Evolutionary conservation across 768 basidiomycete genomes (phyloP).

Genomic region (Mycena epipterygia): DNA sequence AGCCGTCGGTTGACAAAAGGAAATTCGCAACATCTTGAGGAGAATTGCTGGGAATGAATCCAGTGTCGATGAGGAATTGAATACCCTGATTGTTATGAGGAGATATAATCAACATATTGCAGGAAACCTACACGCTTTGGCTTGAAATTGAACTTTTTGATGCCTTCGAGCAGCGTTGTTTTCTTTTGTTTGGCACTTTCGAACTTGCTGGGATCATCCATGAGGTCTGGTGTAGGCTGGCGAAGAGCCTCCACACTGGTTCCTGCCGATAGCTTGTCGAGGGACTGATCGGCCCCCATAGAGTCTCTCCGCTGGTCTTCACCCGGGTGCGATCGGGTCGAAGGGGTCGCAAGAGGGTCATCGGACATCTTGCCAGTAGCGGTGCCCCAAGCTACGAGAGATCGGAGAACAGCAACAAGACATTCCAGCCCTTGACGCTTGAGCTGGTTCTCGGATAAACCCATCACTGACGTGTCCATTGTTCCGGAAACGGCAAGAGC

Average conservation of each 20-base stretch:
- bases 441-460: slow-evolving; percentile 86
- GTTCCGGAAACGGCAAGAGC: slow-evolving; percentile 75
- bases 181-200: slow-evolving; percentile 98
- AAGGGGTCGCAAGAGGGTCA: slow-evolving; percentile 53
- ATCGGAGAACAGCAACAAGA: slow-evolving; percentile 88
- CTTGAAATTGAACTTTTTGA: slow-evolving; percentile 98
- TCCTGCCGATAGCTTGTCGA: slow-evolving; percentile 65
- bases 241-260: slow-evolving; percentile 69
- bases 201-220: slow-evolving; percentile 93
- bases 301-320: slow-evolving; percentile 70
- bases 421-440: slow-evolving; percentile 96
- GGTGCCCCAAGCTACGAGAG: slow-evolving; percentile 93
- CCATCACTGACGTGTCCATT: slow-evolving; percentile 76
- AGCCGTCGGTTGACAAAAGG: slow-evolving; percentile 88
- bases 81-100: slow-evolving; percentile 72
- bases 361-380: slow-evolving; percentile 61
- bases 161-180: slow-evolving; percentile 93
- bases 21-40: slow-evolving; percentile 89
- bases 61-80: slow-evolving; percentile 88
- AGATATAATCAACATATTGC: not conserved
- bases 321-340: slow-evolving; percentile 58
- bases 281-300: slow-evolving; percentile 67
- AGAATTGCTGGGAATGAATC: slow-evolving; percentile 81
- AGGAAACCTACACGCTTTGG: slow-evolving; percentile 82
- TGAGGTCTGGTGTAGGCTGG: slow-evolving; percentile 80